A percentile compares a stretch with the other conserved stretches of the same genome.
Evolutionary conservation across 139 green algal genomes (phyloP).

Genomic region (Chlorella sorokiniana): DNA sequence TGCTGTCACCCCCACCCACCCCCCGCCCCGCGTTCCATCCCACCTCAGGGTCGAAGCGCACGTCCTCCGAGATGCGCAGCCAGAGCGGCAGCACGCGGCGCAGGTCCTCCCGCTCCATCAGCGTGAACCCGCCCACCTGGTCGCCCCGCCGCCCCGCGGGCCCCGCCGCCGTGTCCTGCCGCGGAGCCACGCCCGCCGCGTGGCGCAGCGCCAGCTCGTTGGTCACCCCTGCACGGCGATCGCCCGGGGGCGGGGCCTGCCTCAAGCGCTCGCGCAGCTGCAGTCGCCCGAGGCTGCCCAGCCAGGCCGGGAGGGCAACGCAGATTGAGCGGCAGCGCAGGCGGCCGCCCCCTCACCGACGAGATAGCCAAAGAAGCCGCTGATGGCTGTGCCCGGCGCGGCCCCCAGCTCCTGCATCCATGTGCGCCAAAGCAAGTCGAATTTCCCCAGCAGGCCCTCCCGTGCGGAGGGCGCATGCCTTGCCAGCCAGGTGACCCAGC

Average conservation of each 20-base stretch:
- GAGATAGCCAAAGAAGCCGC: constrained; percentile 49
- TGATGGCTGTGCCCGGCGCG: constrained; percentile 34
- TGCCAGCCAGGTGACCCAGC: not conserved
- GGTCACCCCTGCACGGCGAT: constrained; percentile 34
- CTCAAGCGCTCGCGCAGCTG: not conserved
- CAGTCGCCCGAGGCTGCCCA: not conserved
- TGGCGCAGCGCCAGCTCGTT: constrained; percentile 58
- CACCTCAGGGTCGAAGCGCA: constrained; percentile 44
- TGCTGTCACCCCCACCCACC: too few relatives aligned
- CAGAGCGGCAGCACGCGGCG: constrained; percentile 73
- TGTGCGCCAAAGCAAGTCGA: not conserved
- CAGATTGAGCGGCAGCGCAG: not conserved
- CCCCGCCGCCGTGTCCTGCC: constrained; percentile 66
- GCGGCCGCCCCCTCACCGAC: not conserved
- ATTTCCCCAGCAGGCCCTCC: not conserved
- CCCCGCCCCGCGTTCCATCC: not conserved
- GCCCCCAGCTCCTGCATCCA: constrained; percentile 33
- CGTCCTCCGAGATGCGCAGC: constrained; percentile 73
- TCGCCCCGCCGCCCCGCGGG: constrained; percentile 41
- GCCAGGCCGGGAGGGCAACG: not conserved
- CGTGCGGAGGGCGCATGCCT: too few relatives aligned
- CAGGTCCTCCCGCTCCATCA: constrained; percentile 82
- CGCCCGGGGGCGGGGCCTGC: too few relatives aligned
- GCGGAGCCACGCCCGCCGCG: constrained; percentile 54
- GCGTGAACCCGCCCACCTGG: constrained; percentile 78